phyloP scores from a whole-genome alignment of 2,329 filamentous ascomycete species.

The Stagonosporopsis chrysanthemi region DNA sequence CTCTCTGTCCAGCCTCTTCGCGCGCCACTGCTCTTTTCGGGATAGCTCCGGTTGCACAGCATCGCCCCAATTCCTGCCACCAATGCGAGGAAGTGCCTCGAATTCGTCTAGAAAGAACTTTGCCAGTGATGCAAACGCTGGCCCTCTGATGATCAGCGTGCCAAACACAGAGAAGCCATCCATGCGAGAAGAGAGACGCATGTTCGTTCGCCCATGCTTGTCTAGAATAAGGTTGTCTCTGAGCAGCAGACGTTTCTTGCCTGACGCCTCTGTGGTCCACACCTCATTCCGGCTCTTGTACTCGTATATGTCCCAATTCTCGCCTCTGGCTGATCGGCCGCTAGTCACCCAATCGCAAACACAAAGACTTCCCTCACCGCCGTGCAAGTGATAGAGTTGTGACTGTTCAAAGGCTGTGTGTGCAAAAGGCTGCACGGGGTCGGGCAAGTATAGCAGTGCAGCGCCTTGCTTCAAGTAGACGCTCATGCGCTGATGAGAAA shows the following conservation, averaged over 20 bases:
- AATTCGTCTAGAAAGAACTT: conserved; percentile 84
- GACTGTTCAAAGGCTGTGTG: conserved; percentile 83
- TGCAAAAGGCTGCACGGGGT: conserved; percentile 91
- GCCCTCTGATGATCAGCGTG: conserved; percentile 82
- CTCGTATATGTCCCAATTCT: conserved; percentile 82
- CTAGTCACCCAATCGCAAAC: conserved; percentile 94
- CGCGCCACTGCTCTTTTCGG: conserved; percentile 59
- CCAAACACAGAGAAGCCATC: conserved; percentile 79
- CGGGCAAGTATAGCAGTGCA: conserved; percentile 74
- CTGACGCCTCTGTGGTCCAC: conserved; percentile 59
- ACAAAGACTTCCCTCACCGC: conserved; percentile 69
- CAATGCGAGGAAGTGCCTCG: conserved; percentile 77
- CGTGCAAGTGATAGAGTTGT: conserved; percentile 72
- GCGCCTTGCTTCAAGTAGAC: conserved; percentile 58
- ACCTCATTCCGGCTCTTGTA: conserved; percentile 91
- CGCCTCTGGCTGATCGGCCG: conserved; percentile 82
- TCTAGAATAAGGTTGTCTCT: conserved; percentile 84
- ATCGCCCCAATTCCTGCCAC: conserved; percentile 75
- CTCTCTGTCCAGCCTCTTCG: conserved; percentile 65
- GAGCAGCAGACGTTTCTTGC: conserved; percentile 71
- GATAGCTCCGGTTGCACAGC: conserved; percentile 47
- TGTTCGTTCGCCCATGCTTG: conserved; percentile 48
- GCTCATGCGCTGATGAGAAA: conserved; percentile 59
- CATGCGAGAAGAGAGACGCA: conserved; percentile 63
- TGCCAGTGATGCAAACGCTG: conserved; percentile 69